Evolutionary conservation across 1,284 basidiomycete species (phyloP), one percentile per base, ranked within the genome.

Genomic region (Exobasidium rhododendri): DNA sequence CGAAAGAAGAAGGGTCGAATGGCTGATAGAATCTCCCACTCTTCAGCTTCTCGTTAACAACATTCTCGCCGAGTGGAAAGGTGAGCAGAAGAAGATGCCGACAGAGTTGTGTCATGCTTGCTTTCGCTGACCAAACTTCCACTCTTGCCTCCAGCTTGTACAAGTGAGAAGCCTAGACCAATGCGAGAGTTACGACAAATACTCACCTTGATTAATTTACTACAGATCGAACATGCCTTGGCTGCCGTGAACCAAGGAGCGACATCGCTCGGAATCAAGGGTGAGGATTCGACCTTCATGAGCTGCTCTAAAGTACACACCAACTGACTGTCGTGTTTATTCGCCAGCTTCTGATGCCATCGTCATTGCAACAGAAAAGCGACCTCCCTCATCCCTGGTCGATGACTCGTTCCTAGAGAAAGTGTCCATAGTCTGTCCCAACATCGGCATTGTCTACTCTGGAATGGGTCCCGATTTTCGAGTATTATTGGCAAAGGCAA

Each of bases 391-490:
- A 20, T 89, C 97, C 71, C 86, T 99, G 66, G 92, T 98, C 68
- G 96, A 99, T 83, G 92, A 97, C 81, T 91, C 91, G 17, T 91
- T 94, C 84, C 86, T 98, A 67, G 96, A 98, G 81, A 97, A 97
- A 83, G 75, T 98, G 65, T 89, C 92, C 2, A 85, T 93, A 57
- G 89, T 99, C 71, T 98, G 94, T 82, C 96, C 96, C 46, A 97
- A 97, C 82, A 97, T 98, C 71, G 96, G 96, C 57, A 92, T 98
- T 73, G 96, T 99, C 55, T 99, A 98, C 83, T 73, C 73, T 13
- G 96, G 96, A 32, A 98, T 99, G 96, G 94, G 96, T 0, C 96
- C 96, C 58, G 96, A 99, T 82, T 98, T 96, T 82, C 87, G 96
- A 51, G 86, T 98, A 20, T 85, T 99, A 58, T 89, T 98, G 54